Conservation (phyloP, 2,329 filamentous ascomycete genomes). For the Neofusicoccum parvum region DNA sequence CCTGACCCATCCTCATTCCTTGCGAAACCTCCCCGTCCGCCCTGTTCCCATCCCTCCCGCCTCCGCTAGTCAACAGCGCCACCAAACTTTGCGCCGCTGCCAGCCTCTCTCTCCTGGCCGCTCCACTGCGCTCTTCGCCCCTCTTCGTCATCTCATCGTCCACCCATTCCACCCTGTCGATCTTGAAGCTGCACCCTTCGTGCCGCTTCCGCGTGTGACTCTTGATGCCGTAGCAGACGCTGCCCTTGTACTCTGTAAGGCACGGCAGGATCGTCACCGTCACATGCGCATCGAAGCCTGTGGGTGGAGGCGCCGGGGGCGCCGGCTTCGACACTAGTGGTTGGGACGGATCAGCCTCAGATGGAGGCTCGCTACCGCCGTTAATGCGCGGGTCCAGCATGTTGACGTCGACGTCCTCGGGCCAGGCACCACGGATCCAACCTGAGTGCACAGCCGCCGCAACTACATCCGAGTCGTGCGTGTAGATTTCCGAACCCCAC, state of each 20-base stretch:
- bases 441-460: conserved; percentile 92
- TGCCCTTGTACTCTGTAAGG: conserved; percentile 74
- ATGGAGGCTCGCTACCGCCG: conserved; percentile 42
- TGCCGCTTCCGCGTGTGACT: conserved; percentile 78
- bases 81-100: conserved; percentile 35
- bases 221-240: conserved; percentile 76
- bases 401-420: conserved; percentile 71
- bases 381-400: conserved; percentile 63
- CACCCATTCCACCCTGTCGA: conserved; percentile 81
- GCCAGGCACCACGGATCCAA: conserved; percentile 88
- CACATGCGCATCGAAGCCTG: conserved; percentile 80
- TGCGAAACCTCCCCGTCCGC: conserved; percentile 5
- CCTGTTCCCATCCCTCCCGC: conserved; percentile 25
- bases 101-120: conserved; percentile 39
- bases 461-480: conserved; percentile 91
- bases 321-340: conserved; percentile 42
- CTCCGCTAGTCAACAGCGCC: conserved; percentile 35
- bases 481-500: conserved; percentile 95
- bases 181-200: conserved; percentile 87
- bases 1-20: conserved; percentile 14
- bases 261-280: conserved; percentile 81
- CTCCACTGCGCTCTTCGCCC: conserved; percentile 40
- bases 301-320: conserved; percentile 64
- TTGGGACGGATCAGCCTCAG: conserved; percentile 44
- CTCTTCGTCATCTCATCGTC: conserved; percentile 62